Evolutionary conservation across 257 asterid species (phyloP).

Genomic region (Jacaranda copaia): DNA sequence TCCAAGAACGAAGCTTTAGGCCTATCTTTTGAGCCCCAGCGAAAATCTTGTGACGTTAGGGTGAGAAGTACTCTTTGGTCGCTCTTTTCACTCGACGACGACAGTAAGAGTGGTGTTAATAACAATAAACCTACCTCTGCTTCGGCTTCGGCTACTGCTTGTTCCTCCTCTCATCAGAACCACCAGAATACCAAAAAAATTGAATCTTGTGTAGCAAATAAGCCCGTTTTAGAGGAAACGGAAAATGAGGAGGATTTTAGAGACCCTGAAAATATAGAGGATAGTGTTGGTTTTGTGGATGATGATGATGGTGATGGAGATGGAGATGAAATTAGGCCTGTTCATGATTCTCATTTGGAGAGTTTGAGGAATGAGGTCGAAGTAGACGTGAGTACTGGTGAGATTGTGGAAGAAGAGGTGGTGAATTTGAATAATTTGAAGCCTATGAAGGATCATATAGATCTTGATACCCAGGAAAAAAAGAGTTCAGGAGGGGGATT

Average conservation of each 20-base stretch:
- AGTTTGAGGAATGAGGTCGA: conserved; percentile 48
- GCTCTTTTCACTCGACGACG: conserved; percentile 65
- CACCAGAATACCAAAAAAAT: conserved; percentile 32
- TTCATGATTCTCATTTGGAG: conserved; percentile 51
- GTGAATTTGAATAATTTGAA: conserved; percentile 45
- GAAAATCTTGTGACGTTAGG: conserved; percentile 92
- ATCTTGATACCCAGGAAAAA: conserved; percentile 64
- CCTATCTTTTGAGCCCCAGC: conserved; percentile 73
- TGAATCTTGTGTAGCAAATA: conserved; percentile 43
- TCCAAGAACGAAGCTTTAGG: conserved; percentile 82
- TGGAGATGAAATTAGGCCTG: conserved; percentile 65
- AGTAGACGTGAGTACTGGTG: conserved; percentile 47
- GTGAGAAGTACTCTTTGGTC: conserved; percentile 68
- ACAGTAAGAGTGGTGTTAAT: conserved; percentile 29
- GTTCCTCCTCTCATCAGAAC: conserved; percentile 41
- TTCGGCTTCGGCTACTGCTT: conserved; percentile 15
- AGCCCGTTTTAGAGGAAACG: conserved; percentile 55
- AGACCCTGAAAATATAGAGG: conserved; percentile 42
- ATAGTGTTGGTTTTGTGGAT: conserved; percentile 39
- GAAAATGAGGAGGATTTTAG: conserved; percentile 46
- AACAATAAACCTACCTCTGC: conserved; percentile 33
- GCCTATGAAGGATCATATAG: conserved; percentile 87
- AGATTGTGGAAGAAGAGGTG: conserved; percentile 68
- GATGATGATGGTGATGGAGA: conserved; percentile 33
- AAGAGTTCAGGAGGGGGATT: conserved; percentile 72